Evolutionary conservation across 2,329 filamentous ascomycete species (phyloP).

Genomic region (Penicillium sp.): DNA sequence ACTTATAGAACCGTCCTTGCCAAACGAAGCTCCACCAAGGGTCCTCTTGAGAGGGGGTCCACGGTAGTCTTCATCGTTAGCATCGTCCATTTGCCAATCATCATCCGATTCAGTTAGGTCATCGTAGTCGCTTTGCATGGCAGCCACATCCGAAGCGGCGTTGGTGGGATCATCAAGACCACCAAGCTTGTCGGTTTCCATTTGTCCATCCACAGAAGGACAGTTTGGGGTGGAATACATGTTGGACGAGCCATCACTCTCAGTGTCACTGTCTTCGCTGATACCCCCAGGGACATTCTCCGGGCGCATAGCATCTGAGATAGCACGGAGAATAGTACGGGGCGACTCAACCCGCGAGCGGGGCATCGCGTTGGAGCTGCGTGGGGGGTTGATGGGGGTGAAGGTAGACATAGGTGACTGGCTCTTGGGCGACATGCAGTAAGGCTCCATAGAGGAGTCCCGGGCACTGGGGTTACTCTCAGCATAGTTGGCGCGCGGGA

Average conservation of each 20-base stretch:
- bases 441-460: conserved; percentile 40
- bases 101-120: conserved; percentile 15
- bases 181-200: not conserved
- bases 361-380: conserved; percentile 21
- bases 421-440: conserved; percentile 42
- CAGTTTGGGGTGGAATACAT: conserved; percentile 16
- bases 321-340: conserved; percentile 24
- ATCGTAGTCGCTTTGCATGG: conserved; percentile 4
- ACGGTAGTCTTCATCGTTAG: conserved; percentile 23
- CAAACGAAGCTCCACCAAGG: not conserved
- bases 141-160: not conserved
- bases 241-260: conserved; percentile 16
- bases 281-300: not conserved
- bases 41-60: not conserved
- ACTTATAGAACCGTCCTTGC: not conserved
- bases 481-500: conserved; percentile 26
- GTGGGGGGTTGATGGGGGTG: conserved; percentile 46
- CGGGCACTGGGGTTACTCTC: conserved; percentile 42
- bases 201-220: conserved; percentile 8
- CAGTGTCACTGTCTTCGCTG: conserved; percentile 18
- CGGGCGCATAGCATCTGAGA: conserved; percentile 11
- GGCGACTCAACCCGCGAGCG: conserved; percentile 22
- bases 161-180: not conserved
- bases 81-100: conserved; percentile 15
- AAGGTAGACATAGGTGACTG: conserved; percentile 38